Evolutionary conservation across 768 basidiomycete genomes (phyloP).

Genomic region (Phallus indusiatus): DNA sequence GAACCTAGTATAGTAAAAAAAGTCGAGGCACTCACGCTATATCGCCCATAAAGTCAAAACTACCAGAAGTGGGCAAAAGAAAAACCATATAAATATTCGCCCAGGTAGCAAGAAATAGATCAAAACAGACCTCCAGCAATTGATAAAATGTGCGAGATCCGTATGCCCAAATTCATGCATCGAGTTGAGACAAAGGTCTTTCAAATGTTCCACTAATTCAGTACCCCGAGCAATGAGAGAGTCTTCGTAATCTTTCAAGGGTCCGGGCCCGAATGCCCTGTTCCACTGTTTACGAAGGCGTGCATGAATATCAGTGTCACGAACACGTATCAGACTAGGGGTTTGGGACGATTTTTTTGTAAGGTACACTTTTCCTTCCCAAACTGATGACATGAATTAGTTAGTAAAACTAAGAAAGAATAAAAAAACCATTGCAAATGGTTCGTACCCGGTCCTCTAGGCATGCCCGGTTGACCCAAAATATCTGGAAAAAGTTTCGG

Average conservation of each 20-base stretch:
- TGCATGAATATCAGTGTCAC: neutral
- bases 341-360: too few species aligned
- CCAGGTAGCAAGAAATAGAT: neutral
- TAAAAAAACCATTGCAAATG: too few species aligned
- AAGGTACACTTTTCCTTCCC: too few species aligned
- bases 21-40: constrained; percentile 27
- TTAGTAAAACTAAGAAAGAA: too few species aligned
- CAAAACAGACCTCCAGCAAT: neutral
- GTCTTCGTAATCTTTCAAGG: too few species aligned
- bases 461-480: neutral
- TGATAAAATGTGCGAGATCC: neutral
- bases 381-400: too few species aligned
- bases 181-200: too few species aligned
- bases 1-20: neutral
- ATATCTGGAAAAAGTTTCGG: neutral
- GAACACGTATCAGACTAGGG: neutral
- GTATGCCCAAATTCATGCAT: too few species aligned
- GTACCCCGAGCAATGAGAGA: too few species aligned
- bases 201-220: too few species aligned
- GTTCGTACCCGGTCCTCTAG: neutral
- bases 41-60: constrained; percentile 31
- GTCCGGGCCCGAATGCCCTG: too few species aligned
- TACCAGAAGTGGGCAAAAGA: neutral
- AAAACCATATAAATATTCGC: too few species aligned
- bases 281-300: neutral